Evolutionary conservation across 208 protist genomes (phyloP).

Genomic region (Leishmania gerbilli): DNA sequence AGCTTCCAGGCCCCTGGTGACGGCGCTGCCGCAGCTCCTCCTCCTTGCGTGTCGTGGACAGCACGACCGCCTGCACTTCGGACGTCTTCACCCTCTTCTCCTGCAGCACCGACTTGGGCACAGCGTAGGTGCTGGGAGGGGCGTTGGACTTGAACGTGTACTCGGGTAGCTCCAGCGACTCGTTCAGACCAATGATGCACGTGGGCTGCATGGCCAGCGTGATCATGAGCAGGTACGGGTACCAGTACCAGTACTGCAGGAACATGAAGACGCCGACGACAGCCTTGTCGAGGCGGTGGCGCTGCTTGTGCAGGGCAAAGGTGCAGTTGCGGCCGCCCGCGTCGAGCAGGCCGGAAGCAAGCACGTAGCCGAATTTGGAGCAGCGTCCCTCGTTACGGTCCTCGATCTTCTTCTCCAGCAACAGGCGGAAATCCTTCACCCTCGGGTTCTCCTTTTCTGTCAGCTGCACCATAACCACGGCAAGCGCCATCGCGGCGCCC

Average conservation of each 20-base stretch:
- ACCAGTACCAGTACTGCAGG: constrained; percentile 99
- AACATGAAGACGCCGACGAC: constrained; percentile 98
- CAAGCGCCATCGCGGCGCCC: constrained; percentile 96
- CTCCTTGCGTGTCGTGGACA: constrained; percentile 89
- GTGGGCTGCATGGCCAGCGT: constrained; percentile 97
- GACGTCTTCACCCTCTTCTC: constrained; percentile 86
- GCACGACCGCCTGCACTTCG: constrained; percentile 66
- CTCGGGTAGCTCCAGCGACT: constrained; percentile 95
- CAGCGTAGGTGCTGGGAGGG: constrained; percentile 93
- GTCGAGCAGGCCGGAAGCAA: constrained; percentile 97
- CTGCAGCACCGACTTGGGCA: constrained; percentile 81
- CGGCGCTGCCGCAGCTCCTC: constrained; percentile 77
- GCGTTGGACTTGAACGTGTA: constrained; percentile 93
- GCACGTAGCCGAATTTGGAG: constrained; percentile 97
- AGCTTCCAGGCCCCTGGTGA: constrained; percentile 21
- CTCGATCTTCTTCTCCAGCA: constrained; percentile 66
- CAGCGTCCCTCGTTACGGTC: constrained; percentile 96
- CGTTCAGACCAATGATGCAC: constrained; percentile 97
- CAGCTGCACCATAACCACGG: constrained; percentile 97
- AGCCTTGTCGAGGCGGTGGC: constrained; percentile 94
- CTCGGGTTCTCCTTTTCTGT: constrained; percentile 88
- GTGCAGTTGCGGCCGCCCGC: constrained; percentile 98
- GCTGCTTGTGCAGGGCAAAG: constrained; percentile 93
- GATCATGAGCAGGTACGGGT: constrained; percentile 98
- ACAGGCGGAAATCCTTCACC: constrained; percentile 88